Percentiles rank a stretch among this genome's conserved stretches.
Conservation (phyloP, 1,284 basidiomycete genomes). For the Cutaneotrichosporon sp. region DNA sequence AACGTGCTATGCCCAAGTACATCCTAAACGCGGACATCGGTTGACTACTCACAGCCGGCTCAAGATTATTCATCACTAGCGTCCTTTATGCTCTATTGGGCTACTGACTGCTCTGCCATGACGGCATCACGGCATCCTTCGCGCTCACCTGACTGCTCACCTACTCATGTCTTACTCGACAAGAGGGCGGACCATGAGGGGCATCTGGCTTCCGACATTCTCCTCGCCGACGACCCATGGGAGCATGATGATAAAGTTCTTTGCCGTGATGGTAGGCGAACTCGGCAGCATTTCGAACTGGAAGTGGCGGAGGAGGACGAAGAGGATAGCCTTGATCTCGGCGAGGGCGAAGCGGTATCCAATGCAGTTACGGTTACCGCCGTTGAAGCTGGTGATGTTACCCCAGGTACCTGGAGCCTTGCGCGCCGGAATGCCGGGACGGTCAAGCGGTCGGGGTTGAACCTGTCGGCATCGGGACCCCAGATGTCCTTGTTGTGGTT, state of each 20-base stretch:
- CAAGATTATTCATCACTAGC: no score
- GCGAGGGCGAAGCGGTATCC: conserved; percentile 65
- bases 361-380: conserved; percentile 64
- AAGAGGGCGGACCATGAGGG: conserved; percentile 26
- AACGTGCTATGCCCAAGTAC: no score
- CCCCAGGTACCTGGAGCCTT: conserved; percentile 25
- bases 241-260: conserved; percentile 46
- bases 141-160: no score
- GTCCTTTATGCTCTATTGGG: no score
- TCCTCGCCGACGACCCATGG: conserved; percentile 49
- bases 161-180: not conserved
- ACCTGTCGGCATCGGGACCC: conserved; percentile 67
- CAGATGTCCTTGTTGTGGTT: conserved; percentile 64
- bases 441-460: conserved; percentile 54
- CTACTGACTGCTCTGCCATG: no score
- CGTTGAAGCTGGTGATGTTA: conserved; percentile 58
- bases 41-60: no score
- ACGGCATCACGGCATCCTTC: no score
- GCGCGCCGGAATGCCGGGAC: conserved; percentile 11
- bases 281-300: conserved; percentile 54
- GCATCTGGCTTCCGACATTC: conserved; percentile 50
- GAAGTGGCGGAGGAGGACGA: conserved; percentile 59
- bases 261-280: conserved; percentile 48
- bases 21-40: no score
- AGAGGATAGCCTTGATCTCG: conserved; percentile 62